Conservation (phyloP, 139 green algal genomes). For the Ettlia oleoabundans region DNA sequence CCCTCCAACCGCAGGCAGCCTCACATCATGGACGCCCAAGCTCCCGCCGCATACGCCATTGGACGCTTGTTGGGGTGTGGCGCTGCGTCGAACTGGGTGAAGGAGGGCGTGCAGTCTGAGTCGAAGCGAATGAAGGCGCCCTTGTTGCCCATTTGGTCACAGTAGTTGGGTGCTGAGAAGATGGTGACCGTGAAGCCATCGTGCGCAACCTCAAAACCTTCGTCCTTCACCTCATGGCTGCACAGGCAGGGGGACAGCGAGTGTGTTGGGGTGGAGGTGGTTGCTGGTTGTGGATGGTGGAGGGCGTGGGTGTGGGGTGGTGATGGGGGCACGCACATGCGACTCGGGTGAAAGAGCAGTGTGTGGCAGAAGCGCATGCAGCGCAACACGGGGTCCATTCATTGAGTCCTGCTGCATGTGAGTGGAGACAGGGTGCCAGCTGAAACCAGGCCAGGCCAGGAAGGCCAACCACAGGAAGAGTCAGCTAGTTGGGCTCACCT, state of each 20-base stretch:
- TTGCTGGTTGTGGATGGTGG: background rate
- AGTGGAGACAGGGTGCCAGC: too few species aligned
- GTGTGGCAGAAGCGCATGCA: too few species aligned
- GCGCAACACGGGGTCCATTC: too few species aligned
- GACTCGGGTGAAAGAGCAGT: too few species aligned
- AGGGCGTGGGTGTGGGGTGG: background rate
- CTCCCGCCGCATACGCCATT: conserved; percentile 89
- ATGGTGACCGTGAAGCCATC: conserved; percentile 90
- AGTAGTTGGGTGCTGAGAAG: conserved; percentile 99
- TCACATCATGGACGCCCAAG: conserved; percentile 51
- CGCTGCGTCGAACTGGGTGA: conserved; percentile 89
- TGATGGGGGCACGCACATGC: too few species aligned
- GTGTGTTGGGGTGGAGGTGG: background rate
- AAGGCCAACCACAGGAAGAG: too few species aligned
- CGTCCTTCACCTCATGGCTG: conserved; percentile 93
- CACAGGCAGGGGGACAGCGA: background rate
- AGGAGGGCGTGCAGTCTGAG: conserved; percentile 91
- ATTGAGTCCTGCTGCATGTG: too few species aligned
- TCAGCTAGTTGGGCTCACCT: too few species aligned
- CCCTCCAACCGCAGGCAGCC: too few species aligned
- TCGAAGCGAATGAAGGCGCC: conserved; percentile 95
- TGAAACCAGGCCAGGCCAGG: too few species aligned
- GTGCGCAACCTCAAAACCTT: conserved; percentile 95
- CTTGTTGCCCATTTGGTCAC: conserved; percentile 88
- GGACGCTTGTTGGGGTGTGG: conserved; percentile 92